Base-by-base conservation (phyloP, 352 stramenopile genomes). In the Blastocystis sp. region DNA sequence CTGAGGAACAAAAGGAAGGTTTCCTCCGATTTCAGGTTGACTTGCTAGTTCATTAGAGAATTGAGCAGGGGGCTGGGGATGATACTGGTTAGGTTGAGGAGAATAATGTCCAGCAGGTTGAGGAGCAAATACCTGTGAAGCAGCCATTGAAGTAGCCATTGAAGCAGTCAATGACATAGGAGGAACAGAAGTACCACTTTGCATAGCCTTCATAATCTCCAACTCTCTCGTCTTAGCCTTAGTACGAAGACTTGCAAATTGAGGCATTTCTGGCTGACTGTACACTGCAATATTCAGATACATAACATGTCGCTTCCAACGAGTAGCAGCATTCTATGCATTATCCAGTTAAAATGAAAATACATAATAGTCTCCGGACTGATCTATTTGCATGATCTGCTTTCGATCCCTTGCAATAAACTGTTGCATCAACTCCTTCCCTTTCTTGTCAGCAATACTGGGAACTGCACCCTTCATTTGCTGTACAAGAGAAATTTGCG, bases 151-250 rank as follows among this genome's bases (percentile, higher is more conserved):
- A 73, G 12, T 6, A 7, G 14, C 9, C 16, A 42, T 7, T 16
- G 7, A 29, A 37, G 43, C 5, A n/a, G 35, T 14, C 27, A 19
- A 9, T 7, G 32, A 21, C 65, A 75, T 56, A 9, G 35, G 32
- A 21, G 65, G 65, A 51, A 75, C 65, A 7, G 65, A 21, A 2
- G n/a, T 21, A 16, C 32, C 32, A 6, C 16, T 0, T n/a, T 75
- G 6, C 32, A 75, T 24, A 7, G 12, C 16, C 43, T 46, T 75
- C 6, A 29, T 24, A 11, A 75, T 46, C 32, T 75, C 24, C 29
- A 75, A 29, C 6, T 57, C 12, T 51, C 65, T 37, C 14, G 19
- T 75, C 65, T 75, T 75, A 9, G 65, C n/a, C 65, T 75, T 75
- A 37, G 29, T 75, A 0, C 16, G 32, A 37, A 75, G 35, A 9